These are phyloP conservation scores for Coniosporium uncinatum DNA, from an alignment of 2,329 filamentous ascomycete genomes.

Conservation along the genomic window DNA sequence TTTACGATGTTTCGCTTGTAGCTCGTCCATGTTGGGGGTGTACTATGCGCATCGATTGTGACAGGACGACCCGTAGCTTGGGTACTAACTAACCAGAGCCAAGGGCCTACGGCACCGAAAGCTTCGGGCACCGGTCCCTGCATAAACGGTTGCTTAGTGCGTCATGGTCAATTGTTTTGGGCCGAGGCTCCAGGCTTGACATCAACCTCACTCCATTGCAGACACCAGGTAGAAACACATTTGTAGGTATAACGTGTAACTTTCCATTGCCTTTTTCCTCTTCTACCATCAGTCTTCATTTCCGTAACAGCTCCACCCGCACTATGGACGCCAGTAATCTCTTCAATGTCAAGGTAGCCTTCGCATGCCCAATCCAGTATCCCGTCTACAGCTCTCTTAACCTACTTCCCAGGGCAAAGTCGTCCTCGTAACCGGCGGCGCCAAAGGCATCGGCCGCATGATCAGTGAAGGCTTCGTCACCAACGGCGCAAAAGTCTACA, in stretches of 20 bases:
- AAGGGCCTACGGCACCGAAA: no score
- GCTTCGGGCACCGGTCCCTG: no score
- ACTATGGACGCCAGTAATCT: not conserved
- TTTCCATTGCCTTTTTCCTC: not conserved
- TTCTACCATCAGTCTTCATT: not conserved
- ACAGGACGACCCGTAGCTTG: no score
- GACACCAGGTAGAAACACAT: no score
- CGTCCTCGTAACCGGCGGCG: slow-evolving; percentile 39
- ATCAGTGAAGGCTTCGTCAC: slow-evolving; percentile 60
- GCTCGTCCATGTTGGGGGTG: slow-evolving; percentile 78
- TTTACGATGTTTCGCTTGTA: slow-evolving; percentile 77
- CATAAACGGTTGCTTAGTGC: no score
- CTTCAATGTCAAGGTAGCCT: slow-evolving; percentile 3
- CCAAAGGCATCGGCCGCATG: slow-evolving; percentile 61
- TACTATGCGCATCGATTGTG: no score
- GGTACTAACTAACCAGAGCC: no score
- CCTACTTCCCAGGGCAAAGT: slow-evolving; percentile 31
- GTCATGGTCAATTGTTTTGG: no score
- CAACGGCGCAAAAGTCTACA: slow-evolving; percentile 64
- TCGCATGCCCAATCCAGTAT: not conserved
- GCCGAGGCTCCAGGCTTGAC: no score
- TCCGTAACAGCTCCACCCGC: not conserved
- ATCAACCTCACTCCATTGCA: no score
- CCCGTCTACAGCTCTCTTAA: not conserved
- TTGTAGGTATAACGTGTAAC: no score